Percentiles rank a stretch among this genome's conserved stretches.
These are phyloP conservation scores for Phialemoniopsis sp. DNA, from an alignment of 2,329 filamentous ascomycete species.

Conservation along the genomic window DNA sequence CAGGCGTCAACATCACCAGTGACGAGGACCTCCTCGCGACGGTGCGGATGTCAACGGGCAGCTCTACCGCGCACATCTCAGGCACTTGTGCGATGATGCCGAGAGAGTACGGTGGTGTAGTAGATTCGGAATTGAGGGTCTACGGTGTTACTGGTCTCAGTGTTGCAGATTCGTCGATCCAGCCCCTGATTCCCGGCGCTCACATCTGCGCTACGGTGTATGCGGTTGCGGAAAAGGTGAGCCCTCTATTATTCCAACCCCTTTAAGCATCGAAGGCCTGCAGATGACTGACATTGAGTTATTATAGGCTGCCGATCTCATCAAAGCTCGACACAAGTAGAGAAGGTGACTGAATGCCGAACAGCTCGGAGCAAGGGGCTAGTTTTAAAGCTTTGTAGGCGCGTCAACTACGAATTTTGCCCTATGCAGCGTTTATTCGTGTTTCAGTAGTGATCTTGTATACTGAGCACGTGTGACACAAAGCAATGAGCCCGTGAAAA, in stretches of 20 bases:
- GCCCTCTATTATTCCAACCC: background rate
- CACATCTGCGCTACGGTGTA: slow-evolving; percentile 47
- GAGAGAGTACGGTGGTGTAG: slow-evolving; percentile 21
- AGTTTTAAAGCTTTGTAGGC: no score
- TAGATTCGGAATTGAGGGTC: slow-evolving; percentile 35
- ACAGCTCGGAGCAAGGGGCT: no score
- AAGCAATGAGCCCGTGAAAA: no score
- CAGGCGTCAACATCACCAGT: background rate
- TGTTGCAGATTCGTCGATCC: slow-evolving; percentile 41
- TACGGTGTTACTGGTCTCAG: slow-evolving; percentile 40
- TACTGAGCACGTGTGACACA: no score
- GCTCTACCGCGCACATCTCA: slow-evolving; percentile 8
- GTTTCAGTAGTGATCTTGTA: no score
- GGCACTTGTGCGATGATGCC: slow-evolving; percentile 13
- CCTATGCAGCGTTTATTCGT: no score
- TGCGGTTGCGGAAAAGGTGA: slow-evolving; percentile 41
- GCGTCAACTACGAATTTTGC: no score
- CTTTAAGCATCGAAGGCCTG: background rate
- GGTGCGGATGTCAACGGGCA: slow-evolving; percentile 2
- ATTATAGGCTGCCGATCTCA: background rate
- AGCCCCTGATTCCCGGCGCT: slow-evolving; percentile 40
- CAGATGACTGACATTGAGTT: background rate
- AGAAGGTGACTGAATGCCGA: no score
- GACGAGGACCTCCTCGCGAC: slow-evolving; percentile 30
- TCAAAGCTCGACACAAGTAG: background rate